These are phyloP conservation scores for Citrus reticulata DNA, from an alignment of 345 rosid genomes.

Conservation along the genomic window DNA sequence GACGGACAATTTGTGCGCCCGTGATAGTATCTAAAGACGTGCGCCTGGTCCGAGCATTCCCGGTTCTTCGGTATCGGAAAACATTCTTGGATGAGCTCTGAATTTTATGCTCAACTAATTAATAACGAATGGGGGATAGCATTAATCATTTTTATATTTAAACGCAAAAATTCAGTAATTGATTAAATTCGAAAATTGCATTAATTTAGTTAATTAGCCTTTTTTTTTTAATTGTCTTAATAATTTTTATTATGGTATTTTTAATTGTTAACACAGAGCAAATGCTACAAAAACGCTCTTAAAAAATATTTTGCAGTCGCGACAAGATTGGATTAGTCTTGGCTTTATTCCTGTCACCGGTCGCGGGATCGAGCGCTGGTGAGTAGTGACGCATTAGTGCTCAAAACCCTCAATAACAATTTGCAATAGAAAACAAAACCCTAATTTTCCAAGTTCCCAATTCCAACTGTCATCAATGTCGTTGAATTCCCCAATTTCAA, in stretches of 20 bases:
- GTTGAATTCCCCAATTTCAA: not conserved
- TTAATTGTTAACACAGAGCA: no score
- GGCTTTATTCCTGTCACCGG: not conserved
- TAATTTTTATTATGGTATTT: no score
- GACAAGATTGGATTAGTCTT: not conserved
- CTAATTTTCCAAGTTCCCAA: not conserved
- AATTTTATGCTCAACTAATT: not conserved
- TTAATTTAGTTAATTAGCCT: no score
- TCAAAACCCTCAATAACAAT: not conserved
- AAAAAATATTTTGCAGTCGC: no score
- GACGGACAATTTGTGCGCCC: no score
- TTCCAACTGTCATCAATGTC: not conserved
- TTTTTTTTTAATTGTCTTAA: no score
- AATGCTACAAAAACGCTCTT: not conserved
- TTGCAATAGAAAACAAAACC: not conserved
- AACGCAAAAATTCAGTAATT: not conserved
- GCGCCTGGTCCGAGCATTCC: not conserved
- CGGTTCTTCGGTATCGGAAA: not conserved
- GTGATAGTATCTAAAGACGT: no score
- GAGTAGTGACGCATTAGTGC: not conserved
- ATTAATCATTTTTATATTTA: no score
- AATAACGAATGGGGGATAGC: no score
- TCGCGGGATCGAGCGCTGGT: not conserved
- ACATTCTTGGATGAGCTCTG: not conserved
- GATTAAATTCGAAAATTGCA: no score